Conservation (phyloP, 2,329 filamentous ascomycete genomes). For the Aspergillus costaricaensis region DNA sequence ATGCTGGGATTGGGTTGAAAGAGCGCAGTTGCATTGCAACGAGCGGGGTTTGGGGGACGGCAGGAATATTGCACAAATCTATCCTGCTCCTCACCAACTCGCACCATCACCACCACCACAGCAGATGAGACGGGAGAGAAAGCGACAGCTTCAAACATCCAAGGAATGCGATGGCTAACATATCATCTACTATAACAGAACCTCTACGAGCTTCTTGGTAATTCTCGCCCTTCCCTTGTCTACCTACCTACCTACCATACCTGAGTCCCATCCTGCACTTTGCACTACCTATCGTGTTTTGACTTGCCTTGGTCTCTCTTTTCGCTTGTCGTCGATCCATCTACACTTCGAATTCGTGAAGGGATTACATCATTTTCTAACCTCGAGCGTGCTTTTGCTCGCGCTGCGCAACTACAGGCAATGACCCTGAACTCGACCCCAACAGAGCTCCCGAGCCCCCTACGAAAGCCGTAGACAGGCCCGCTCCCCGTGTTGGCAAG, state of each 20-base stretch:
- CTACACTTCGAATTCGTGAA: slow-evolving; percentile 8
- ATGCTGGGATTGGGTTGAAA: not conserved
- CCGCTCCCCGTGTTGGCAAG: slow-evolving; percentile 74
- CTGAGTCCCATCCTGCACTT: not conserved
- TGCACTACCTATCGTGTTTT: slow-evolving; percentile 2
- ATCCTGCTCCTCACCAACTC: not conserved
- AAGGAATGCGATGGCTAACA: slow-evolving; percentile 21
- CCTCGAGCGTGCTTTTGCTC: slow-evolving; percentile 26
- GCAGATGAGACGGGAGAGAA: not conserved
- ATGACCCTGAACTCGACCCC: slow-evolving; percentile 69
- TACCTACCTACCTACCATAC: not conserved
- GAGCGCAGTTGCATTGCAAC: not conserved
- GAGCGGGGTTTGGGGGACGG: slow-evolving; percentile 5
- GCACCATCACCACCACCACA: not conserved
- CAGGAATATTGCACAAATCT: not conserved
- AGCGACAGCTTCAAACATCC: not conserved
- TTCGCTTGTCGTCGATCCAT: slow-evolving; percentile 12
- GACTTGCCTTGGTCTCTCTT: slow-evolving; percentile 14
- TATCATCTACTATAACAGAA: slow-evolving; percentile 65
- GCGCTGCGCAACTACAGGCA: slow-evolving; percentile 52
- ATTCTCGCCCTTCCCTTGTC: slow-evolving; percentile 29
- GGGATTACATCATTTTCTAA: slow-evolving; percentile 34
- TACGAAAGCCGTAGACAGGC: slow-evolving; percentile 87
- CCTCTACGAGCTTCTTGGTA: slow-evolving; percentile 98
- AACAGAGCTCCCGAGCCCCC: slow-evolving; percentile 76